Conservation (phyloP, 768 basidiomycete species). For the Myochromella boudieri region DNA sequence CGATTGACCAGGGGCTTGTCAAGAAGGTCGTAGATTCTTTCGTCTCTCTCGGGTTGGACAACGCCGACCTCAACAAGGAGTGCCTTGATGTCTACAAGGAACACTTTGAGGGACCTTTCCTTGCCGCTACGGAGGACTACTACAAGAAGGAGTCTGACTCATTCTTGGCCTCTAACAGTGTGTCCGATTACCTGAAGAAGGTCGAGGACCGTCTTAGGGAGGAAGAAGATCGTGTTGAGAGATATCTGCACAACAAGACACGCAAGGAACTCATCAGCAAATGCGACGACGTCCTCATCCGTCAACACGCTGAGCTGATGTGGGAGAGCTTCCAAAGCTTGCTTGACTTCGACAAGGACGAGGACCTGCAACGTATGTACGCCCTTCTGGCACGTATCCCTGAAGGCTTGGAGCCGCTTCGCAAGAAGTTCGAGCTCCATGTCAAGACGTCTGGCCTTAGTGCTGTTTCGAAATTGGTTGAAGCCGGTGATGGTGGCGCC, state of each 20-base stretch:
- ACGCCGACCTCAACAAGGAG: constrained; percentile 87
- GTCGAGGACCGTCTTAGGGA: constrained; percentile 92
- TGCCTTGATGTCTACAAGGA: constrained; percentile 95
- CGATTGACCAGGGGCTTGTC: constrained; percentile 92
- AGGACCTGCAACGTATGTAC: constrained; percentile 98
- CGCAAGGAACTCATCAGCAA: constrained; percentile 81
- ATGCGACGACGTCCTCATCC: constrained; percentile 93
- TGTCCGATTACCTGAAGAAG: constrained; percentile 96
- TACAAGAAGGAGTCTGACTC: constrained; percentile 93
- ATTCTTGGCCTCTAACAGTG: constrained; percentile 89
- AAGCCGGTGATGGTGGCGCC: constrained; percentile 57
- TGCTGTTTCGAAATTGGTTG: constrained; percentile 78
- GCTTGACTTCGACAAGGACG: constrained; percentile 93
- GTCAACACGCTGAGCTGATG: constrained; percentile 86
- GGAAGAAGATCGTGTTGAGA: constrained; percentile 94
- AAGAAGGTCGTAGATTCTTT: constrained; percentile 99
- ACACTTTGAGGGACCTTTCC: constrained; percentile 89
- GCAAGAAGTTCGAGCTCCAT: constrained; percentile 93
- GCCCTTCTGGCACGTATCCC: constrained; percentile 89
- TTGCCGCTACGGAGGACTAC: constrained; percentile 86
- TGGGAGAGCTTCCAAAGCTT: constrained; percentile 94
- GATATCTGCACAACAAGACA: constrained; percentile 90
- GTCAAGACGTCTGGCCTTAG: constrained; percentile 90
- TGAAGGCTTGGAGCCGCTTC: constrained; percentile 88
- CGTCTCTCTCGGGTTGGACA: constrained; percentile 92